Conservation (phyloP, 306 rosid species). For the Glycine latifolia region DNA sequence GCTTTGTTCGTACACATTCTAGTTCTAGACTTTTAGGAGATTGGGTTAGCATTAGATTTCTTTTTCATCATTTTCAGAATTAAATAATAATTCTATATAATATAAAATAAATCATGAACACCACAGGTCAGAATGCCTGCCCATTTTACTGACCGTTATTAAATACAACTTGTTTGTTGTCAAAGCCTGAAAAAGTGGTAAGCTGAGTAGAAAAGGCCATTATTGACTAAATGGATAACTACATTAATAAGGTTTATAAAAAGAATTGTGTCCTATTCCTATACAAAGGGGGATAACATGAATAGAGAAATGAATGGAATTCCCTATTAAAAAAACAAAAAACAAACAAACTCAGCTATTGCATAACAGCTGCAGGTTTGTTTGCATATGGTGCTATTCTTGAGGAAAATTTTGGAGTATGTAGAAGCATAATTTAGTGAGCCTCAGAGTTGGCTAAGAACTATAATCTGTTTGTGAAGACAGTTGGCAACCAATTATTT, state of each 20-base stretch:
- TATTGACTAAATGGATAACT: slow-evolving; percentile 32
- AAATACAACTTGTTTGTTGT: slow-evolving; percentile 13
- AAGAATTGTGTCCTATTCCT: neutral
- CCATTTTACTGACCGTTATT: neutral
- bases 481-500: slow-evolving; percentile 62
- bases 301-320: neutral
- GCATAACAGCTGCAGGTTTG: slow-evolving; percentile 46
- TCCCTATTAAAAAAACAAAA: neutral
- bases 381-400: slow-evolving; percentile 37
- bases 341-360: slow-evolving; percentile 16
- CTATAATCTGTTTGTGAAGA: slow-evolving; percentile 40
- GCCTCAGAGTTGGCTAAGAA: slow-evolving; percentile 27
- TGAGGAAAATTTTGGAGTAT: slow-evolving; percentile 26
- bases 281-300: slow-evolving; percentile 18
- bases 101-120: neutral
- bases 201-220: neutral
- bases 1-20: slow-evolving; percentile 40
- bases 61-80: slow-evolving; percentile 28
- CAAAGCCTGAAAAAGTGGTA: slow-evolving; percentile 27
- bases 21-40: slow-evolving; percentile 31
- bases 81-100: neutral
- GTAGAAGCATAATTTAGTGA: slow-evolving; percentile 37
- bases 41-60: slow-evolving; percentile 31
- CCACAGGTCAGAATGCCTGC: no score
- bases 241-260: neutral